Conservation (phyloP, 2,329 filamentous ascomycete genomes). For the Cladosporium phlei region DNA sequence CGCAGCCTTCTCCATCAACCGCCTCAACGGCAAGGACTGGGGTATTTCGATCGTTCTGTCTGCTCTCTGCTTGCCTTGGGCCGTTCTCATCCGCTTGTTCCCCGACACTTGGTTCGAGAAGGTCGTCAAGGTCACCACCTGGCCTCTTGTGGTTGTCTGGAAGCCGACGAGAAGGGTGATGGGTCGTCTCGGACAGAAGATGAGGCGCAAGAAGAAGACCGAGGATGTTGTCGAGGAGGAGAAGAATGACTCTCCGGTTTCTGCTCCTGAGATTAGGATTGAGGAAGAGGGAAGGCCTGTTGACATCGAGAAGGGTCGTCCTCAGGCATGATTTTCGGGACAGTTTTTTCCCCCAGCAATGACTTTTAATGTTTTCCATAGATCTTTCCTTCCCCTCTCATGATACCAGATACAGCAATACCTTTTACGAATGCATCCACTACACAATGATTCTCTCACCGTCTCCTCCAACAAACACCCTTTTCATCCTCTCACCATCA, state of each 20-base stretch:
- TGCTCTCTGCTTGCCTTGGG: slow-evolving; percentile 75
- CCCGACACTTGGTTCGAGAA: slow-evolving; percentile 63
- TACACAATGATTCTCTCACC: too few relatives aligned
- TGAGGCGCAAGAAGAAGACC: slow-evolving; percentile 9
- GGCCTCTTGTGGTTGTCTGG: slow-evolving; percentile 6
- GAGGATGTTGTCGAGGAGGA: slow-evolving; percentile 1
- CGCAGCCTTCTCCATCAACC: slow-evolving; percentile 68
- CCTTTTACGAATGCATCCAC: too few relatives aligned
- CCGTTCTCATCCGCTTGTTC: slow-evolving; percentile 72
- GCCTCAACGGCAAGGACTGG: slow-evolving; percentile 72
- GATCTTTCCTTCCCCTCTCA: too few relatives aligned
- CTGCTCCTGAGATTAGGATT: slow-evolving; percentile 2
- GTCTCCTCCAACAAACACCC: too few relatives aligned
- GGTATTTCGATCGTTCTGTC: slow-evolving; percentile 80
- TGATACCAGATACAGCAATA: too few relatives aligned
- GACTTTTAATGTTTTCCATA: too few relatives aligned
- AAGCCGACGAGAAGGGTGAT: slow-evolving; percentile 1
- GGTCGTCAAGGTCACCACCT: slow-evolving; percentile 19
- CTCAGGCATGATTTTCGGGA: too few relatives aligned
- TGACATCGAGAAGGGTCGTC: slow-evolving; percentile 14
- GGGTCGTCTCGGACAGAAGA: slow-evolving; percentile 6
- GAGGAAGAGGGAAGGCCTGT: slow-evolving; percentile 1
- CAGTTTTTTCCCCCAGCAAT: too few relatives aligned
- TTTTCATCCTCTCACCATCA: too few relatives aligned
- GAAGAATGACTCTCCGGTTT: background rate